Conservation (phyloP, 352 stramenopile genomes). For the Globisporangium polare region DNA sequence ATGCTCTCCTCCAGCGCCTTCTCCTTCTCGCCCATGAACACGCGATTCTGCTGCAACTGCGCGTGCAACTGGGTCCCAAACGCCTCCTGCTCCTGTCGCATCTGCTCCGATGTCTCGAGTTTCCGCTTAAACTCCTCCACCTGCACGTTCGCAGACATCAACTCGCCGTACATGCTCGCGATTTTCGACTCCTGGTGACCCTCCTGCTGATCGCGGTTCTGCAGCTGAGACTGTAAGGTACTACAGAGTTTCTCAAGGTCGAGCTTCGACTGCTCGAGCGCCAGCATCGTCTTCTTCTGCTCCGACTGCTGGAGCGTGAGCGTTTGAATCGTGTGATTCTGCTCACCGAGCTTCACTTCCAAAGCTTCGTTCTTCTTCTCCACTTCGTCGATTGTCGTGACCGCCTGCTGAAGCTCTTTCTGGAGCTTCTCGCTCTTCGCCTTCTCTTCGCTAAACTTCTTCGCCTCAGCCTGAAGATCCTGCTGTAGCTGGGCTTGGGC, state of each 20-base stretch:
- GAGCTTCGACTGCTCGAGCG: conserved; percentile 57
- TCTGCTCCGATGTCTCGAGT: conserved; percentile 60
- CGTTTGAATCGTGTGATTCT: conserved; percentile 56
- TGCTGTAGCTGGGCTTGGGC: conserved; percentile 10
- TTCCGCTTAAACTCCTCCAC: conserved; percentile 68
- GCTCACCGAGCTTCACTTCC: conserved; percentile 42
- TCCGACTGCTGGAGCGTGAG: conserved; percentile 50
- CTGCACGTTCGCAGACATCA: conserved; percentile 76
- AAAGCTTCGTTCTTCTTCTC: conserved; percentile 55
- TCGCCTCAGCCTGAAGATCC: conserved; percentile 12
- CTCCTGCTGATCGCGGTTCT: conserved; percentile 54
- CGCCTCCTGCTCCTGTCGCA: conserved; percentile 56
- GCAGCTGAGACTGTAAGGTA: conserved; percentile 54
- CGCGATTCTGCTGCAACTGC: conserved; percentile 48
- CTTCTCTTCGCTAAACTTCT: conserved; percentile 27
- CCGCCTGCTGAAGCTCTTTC: conserved; percentile 33
- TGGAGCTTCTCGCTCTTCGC: conserved; percentile 36
- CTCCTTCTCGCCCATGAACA: conserved; percentile 45
- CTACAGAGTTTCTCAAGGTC: conserved; percentile 60
- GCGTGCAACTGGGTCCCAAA: conserved; percentile 49
- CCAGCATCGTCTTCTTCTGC: conserved; percentile 48
- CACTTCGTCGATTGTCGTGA: conserved; percentile 26
- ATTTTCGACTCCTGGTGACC: conserved; percentile 71
- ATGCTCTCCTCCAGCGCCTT: conserved; percentile 33
- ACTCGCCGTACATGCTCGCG: conserved; percentile 55